Evolutionary conservation across 2,329 filamentous ascomycete species (phyloP).

Genomic region (Cordyceps pruinosa): DNA sequence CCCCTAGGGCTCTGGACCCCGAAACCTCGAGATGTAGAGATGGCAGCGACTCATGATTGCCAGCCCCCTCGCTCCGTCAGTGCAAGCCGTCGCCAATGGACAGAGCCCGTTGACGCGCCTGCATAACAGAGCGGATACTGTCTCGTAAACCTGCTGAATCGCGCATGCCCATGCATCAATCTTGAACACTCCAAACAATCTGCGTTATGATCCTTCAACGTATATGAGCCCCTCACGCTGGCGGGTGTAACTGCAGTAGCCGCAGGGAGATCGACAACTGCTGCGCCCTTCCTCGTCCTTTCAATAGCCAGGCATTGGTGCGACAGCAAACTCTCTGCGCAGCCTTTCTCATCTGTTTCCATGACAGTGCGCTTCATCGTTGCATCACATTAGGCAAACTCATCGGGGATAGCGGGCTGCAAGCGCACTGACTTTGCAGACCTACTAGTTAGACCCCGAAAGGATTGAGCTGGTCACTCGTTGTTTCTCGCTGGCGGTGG

Average conservation of each 20-base stretch:
- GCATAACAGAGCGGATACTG: background rate
- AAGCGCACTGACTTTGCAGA: constrained; percentile 1
- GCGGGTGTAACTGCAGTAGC: background rate
- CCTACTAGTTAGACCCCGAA: too few relatives aligned
- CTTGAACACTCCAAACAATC: background rate
- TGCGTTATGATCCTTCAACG: background rate
- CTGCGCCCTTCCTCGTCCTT: background rate
- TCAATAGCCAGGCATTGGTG: background rate
- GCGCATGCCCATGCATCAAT: background rate
- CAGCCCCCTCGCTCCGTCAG: background rate
- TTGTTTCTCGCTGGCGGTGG: too few relatives aligned
- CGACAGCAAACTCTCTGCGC: background rate
- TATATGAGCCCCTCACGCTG: background rate
- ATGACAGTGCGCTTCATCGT: background rate
- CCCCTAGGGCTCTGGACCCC: background rate
- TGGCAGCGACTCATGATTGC: background rate
- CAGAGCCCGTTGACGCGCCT: background rate
- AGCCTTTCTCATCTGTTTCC: background rate
- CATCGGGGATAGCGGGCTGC: background rate
- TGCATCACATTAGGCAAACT: background rate
- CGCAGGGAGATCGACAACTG: background rate
- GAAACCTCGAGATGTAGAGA: background rate
- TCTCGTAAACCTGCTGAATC: constrained; percentile 4
- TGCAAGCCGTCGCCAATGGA: background rate
- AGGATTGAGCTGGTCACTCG: too few relatives aligned